Evolutionary conservation across 208 protist genomes (phyloP).

Genomic region (Eutreptiella sp.): DNA sequence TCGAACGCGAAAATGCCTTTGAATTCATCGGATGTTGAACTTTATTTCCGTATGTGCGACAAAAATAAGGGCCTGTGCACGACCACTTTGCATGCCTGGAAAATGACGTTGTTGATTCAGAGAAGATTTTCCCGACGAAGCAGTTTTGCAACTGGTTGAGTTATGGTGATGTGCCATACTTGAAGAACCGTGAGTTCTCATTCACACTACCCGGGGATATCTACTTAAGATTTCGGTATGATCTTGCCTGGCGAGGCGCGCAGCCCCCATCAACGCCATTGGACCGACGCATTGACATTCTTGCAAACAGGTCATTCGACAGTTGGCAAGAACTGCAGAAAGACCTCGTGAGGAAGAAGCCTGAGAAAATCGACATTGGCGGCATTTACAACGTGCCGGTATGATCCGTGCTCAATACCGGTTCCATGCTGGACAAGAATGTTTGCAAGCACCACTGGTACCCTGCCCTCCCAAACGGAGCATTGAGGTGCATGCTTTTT

Average conservation of each 20-base stretch:
- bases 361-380: conserved; percentile 52
- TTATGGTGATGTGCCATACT: conserved; percentile 27
- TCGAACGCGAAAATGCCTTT: too few relatives aligned
- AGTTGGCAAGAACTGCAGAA: conserved; percentile 23
- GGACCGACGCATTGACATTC: too few relatives aligned
- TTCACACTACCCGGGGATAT: conserved; percentile 41
- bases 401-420: background rate
- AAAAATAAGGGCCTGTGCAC: too few relatives aligned
- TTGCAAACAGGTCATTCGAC: conserved; percentile 39
- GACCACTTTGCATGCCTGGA: too few relatives aligned
- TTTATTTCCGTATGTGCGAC: too few relatives aligned
- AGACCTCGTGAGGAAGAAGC: conserved; percentile 1
- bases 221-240: conserved; percentile 36
- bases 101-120: too few relatives aligned
- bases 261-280: too few relatives aligned
- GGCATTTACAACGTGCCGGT: conserved; percentile 37
- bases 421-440: background rate
- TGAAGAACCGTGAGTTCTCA: conserved; percentile 41
- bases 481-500: too few relatives aligned
- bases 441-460: background rate
- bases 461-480: too few relatives aligned
- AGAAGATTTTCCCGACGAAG: conserved; percentile 36
- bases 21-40: too few relatives aligned
- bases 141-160: conserved; percentile 35
- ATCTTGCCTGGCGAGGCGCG: too few relatives aligned